phyloP scores from a whole-genome alignment of 805 yeast genomes.

The Candida silvatica region DNA sequence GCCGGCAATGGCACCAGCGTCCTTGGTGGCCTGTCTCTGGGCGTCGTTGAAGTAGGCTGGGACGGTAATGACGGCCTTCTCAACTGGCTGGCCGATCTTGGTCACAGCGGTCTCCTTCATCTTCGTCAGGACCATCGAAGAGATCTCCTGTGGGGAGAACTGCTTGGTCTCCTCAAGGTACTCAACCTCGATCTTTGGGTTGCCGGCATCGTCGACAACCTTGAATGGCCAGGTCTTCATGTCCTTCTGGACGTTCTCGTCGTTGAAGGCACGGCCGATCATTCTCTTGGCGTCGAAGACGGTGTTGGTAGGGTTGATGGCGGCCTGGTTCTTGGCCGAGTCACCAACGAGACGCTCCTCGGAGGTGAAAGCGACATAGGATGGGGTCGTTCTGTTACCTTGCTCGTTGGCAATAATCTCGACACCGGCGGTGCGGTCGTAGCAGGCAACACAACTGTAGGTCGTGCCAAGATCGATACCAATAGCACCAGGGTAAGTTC shows the following conservation, averaged over 20 bases:
- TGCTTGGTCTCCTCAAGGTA: conserved; percentile 61
- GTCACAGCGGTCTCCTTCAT: conserved; percentile 81
- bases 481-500: conserved; percentile 98
- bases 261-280: conserved; percentile 74
- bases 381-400: conserved; percentile 82
- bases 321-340: conserved; percentile 80
- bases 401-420: conserved; percentile 77
- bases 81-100: conserved; percentile 61
- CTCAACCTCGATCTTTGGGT: conserved; percentile 64
- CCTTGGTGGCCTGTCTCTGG: conserved; percentile 77
- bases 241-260: conserved; percentile 74
- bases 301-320: conserved; percentile 70
- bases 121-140: conserved; percentile 70
- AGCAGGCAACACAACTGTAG: conserved; percentile 70
- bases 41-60: conserved; percentile 79
- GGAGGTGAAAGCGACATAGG: conserved; percentile 72
- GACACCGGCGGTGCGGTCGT: conserved; percentile 54
- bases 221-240: conserved; percentile 86
- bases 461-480: conserved; percentile 98
- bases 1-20: conserved; percentile 77
- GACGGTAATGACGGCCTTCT: conserved; percentile 70
- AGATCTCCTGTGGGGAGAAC: conserved; percentile 68
- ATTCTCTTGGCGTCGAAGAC: conserved; percentile 79
- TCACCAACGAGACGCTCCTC: conserved; percentile 77
- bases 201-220: conserved; percentile 54